phyloP scores from a whole-genome alignment of 2,329 filamentous ascomycete genomes.

The Pestalotiopsis sp. region DNA sequence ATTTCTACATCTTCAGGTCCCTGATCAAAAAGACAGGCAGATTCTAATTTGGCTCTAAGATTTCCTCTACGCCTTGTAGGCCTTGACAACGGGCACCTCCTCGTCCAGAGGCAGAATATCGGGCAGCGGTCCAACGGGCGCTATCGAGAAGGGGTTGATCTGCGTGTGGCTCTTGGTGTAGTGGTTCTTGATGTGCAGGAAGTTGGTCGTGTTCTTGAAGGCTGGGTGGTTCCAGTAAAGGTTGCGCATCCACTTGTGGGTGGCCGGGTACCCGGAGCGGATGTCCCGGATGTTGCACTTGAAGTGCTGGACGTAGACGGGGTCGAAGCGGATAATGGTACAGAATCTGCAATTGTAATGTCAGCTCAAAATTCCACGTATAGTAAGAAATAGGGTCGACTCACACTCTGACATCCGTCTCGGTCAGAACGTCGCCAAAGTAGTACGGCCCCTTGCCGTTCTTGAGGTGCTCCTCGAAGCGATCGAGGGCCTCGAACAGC shows the following conservation, averaged over 20 bases:
- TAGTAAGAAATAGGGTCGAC: slow-evolving; percentile 23
- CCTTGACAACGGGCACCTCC: slow-evolving; percentile 66
- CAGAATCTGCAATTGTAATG: slow-evolving; percentile 23
- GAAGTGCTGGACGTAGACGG: slow-evolving; percentile 86
- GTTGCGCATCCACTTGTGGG: slow-evolving; percentile 81
- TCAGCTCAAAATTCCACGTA: background rate
- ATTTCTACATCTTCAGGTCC: too few species aligned
- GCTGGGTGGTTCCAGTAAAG: slow-evolving; percentile 83
- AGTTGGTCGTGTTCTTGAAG: slow-evolving; percentile 83
- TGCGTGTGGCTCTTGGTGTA: slow-evolving; percentile 64
- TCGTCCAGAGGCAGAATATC: slow-evolving; percentile 78
- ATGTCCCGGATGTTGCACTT: slow-evolving; percentile 87
- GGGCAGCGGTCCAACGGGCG: slow-evolving; percentile 81
- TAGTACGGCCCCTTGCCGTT: slow-evolving; percentile 63
- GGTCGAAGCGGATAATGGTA: slow-evolving; percentile 40
- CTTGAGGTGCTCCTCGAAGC: slow-evolving; percentile 70
- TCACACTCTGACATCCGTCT: slow-evolving; percentile 77
- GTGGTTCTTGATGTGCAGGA: slow-evolving; percentile 90
- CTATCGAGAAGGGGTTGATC: slow-evolving; percentile 74
- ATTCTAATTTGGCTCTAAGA: too few species aligned
- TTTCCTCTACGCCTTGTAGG: background rate
- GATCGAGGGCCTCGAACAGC: slow-evolving; percentile 79
- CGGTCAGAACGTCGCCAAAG: slow-evolving; percentile 76
- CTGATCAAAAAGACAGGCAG: too few species aligned
- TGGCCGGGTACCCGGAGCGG: slow-evolving; percentile 76